Evolutionary conservation across 495 filamentous ascomycete species (phyloP).

Genomic region (Neurospora sublineolata): DNA sequence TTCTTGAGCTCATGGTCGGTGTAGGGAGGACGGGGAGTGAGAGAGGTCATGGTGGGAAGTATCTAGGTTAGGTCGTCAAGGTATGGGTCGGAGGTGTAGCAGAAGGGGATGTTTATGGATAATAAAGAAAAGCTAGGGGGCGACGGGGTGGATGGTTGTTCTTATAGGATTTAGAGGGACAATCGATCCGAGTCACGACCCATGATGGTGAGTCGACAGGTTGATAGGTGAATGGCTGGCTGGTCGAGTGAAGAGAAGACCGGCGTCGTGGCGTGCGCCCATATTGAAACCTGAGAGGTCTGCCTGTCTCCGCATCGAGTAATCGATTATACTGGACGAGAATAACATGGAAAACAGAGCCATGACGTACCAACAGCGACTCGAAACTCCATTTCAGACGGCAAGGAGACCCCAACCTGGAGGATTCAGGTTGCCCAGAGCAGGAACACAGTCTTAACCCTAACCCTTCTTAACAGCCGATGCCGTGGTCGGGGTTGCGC

Average conservation of each 20-base stretch:
- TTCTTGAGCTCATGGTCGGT: slow-evolving; percentile 63
- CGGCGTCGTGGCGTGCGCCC: background rate
- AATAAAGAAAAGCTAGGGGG: background rate
- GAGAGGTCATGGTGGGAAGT: slow-evolving; percentile 53
- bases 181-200: background rate
- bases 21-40: slow-evolving; percentile 66
- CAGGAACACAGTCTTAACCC: background rate
- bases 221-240: background rate
- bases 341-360: background rate
- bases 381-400: background rate
- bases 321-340: background rate
- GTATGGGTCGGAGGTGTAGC: background rate
- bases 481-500: background rate
- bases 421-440: background rate
- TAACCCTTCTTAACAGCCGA: background rate
- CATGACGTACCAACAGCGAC: background rate
- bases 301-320: background rate
- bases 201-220: background rate
- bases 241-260: background rate
- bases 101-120: background rate
- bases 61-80: background rate
- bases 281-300: background rate
- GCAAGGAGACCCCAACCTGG: background rate
- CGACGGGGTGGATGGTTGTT: background rate
- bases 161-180: background rate